These are phyloP conservation scores for Teunomyces funiuensis DNA, from an alignment of 805 yeast genomes.

Conservation along the genomic window DNA sequence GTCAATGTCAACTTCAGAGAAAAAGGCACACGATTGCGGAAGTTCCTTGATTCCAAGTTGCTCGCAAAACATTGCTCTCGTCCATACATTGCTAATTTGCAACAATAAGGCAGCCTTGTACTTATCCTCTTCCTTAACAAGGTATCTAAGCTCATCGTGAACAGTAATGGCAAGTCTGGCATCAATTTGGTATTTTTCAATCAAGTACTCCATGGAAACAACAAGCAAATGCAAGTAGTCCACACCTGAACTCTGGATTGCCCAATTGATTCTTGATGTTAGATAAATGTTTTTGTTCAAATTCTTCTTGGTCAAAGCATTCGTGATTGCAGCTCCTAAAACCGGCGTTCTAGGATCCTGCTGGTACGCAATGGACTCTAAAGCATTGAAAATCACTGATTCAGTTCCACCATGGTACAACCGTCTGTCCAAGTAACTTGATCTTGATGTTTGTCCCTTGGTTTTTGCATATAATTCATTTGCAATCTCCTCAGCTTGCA, in stretches of 20 bases:
- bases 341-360: constrained; percentile 86
- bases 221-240: constrained; percentile 87
- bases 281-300: constrained; percentile 64
- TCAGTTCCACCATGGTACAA: constrained; percentile 90
- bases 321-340: constrained; percentile 89
- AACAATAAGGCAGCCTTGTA: constrained; percentile 78
- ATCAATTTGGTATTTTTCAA: constrained; percentile 58
- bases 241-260: constrained; percentile 97
- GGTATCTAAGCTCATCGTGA: constrained; percentile 89
- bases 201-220: constrained; percentile 83
- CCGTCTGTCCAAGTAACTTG: constrained; percentile 25
- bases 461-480: constrained; percentile 71
- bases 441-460: constrained; percentile 56
- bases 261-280: constrained; percentile 95
- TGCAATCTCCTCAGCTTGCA: constrained; percentile 67
- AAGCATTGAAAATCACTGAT: constrained; percentile 82
- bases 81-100: constrained; percentile 92
- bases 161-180: constrained; percentile 85
- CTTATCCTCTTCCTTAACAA: constrained; percentile 71
- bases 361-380: constrained; percentile 84
- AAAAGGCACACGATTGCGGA: constrained; percentile 95
- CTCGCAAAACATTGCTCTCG: constrained; percentile 91
- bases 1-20: constrained; percentile 91
- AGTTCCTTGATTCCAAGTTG: constrained; percentile 85
- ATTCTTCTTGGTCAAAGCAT: constrained; percentile 68